Evolutionary conservation across 306 rosid genomes (phyloP).

Genomic region (Rubus parviflorus): DNA sequence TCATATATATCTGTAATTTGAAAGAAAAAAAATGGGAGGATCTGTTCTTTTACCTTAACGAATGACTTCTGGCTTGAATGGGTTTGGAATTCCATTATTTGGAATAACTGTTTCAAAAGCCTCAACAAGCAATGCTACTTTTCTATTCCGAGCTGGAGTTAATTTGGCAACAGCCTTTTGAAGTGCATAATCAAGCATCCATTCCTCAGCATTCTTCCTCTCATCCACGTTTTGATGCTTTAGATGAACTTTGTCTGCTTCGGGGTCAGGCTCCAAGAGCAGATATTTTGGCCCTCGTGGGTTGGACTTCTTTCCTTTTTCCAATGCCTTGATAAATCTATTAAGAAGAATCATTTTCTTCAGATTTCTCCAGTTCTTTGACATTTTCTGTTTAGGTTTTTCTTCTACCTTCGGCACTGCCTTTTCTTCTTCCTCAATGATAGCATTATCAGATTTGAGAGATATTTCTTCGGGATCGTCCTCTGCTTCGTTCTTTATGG

Average conservation of each 20-base stretch:
- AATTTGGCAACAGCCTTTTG: conserved; percentile 73
- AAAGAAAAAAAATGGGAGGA: conserved; percentile 11
- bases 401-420: conserved; percentile 28
- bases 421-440: conserved; percentile 31
- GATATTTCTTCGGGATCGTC: conserved; percentile 30
- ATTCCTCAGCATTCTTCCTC: conserved; percentile 80
- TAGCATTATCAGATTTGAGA: conserved; percentile 23
- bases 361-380: conserved; percentile 83
- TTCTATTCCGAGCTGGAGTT: conserved; percentile 82
- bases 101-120: conserved; percentile 93
- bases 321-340: conserved; percentile 85
- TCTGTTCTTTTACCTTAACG: conserved; percentile 30
- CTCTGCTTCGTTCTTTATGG: conserved; percentile 1
- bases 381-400: conserved; percentile 37
- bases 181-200: conserved; percentile 97
- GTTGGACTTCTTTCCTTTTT: conserved; percentile 60
- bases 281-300: conserved; percentile 58
- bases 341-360: conserved; percentile 70
- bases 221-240: conserved; percentile 66
- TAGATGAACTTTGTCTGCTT: conserved; percentile 61
- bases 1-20: background rate
- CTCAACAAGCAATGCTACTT: conserved; percentile 83
- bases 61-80: conserved; percentile 28
- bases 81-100: conserved; percentile 43
- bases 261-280: conserved; percentile 48